These are phyloP conservation scores for Volvox africanus DNA, from an alignment of 139 green algal genomes.

Conservation along the genomic window DNA sequence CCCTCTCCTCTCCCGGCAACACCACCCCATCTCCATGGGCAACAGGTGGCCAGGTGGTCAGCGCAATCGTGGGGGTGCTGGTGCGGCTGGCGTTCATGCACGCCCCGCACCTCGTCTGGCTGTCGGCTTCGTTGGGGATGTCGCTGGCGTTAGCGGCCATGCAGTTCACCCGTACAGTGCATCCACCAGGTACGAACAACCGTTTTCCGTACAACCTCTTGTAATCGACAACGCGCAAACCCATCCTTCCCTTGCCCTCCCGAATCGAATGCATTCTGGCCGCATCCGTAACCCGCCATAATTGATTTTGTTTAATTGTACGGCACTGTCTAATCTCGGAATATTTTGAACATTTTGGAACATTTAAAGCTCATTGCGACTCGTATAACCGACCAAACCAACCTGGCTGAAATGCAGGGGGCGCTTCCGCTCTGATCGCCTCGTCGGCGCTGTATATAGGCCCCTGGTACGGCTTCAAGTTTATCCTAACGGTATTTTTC, in stretches of 20 bases:
- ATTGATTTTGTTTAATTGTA: background rate
- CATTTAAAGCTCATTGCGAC: too few relatives aligned
- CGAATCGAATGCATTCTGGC: too few relatives aligned
- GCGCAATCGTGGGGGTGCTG: slow-evolving; percentile 53
- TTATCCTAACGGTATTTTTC: slow-evolving; percentile 58
- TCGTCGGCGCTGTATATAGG: slow-evolving; percentile 16
- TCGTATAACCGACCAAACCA: too few relatives aligned
- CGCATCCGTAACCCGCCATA: too few relatives aligned
- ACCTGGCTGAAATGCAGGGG: slow-evolving; percentile 34
- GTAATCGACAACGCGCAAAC: too few relatives aligned
- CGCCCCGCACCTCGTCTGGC: slow-evolving; percentile 41
- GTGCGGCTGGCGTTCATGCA: slow-evolving; percentile 38
- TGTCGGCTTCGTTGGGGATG: slow-evolving; percentile 63
- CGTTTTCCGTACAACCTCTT: too few relatives aligned
- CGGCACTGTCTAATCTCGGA: too few relatives aligned
- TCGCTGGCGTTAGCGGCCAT: slow-evolving; percentile 53
- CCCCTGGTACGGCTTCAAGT: slow-evolving; percentile 58
- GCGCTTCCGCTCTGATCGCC: slow-evolving; percentile 62
- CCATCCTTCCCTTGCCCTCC: too few relatives aligned
- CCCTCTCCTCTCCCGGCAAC: background rate
- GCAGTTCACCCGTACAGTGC: slow-evolving; percentile 57
- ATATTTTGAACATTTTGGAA: too few relatives aligned
- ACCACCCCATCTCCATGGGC: too few relatives aligned
- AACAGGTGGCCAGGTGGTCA: slow-evolving; percentile 61
- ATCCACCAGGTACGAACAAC: slow-evolving; percentile 52